Evolutionary conservation across 768 basidiomycete species (phyloP).

Genomic region (Collybia mongolica): DNA sequence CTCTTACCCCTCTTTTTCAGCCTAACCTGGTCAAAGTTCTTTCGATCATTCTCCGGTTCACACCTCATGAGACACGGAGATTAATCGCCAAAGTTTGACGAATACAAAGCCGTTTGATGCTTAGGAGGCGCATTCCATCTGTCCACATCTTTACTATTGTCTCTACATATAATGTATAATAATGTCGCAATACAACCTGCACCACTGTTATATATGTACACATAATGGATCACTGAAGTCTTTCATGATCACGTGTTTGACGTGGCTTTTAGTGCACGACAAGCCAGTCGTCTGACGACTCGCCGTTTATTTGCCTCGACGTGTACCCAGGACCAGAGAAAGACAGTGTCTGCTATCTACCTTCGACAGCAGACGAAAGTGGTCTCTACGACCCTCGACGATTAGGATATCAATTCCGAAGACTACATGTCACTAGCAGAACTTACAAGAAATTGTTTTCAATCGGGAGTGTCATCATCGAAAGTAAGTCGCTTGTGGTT

Average conservation of each 20-base stretch:
- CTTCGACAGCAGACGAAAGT: too few species aligned
- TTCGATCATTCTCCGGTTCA: constrained; percentile 91
- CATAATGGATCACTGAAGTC: too few species aligned
- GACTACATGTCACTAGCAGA: constrained; percentile 62
- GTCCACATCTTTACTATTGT: too few species aligned
- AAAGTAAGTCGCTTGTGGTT: constrained; percentile 46
- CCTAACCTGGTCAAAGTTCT: constrained; percentile 75
- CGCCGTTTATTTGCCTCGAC: too few species aligned
- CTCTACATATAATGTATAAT: not conserved
- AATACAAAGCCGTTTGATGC: not conserved
- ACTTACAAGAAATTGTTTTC: constrained; percentile 72
- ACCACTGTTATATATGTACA: too few species aligned
- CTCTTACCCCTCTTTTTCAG: not conserved
- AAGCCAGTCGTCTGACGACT: too few species aligned
- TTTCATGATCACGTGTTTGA: too few species aligned
- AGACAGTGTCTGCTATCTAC: too few species aligned
- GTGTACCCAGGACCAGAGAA: too few species aligned
- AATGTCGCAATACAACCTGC: not conserved
- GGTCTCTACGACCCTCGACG: not conserved
- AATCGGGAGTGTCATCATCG: constrained; percentile 59
- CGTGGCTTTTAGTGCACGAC: too few species aligned
- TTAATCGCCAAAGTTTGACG: constrained; percentile 75
- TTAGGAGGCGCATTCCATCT: not conserved
- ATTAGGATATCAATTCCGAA: not conserved
- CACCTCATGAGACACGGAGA: constrained; percentile 90